phyloP scores from a whole-genome alignment of 78 protist species.

The Chrysochromulina tobinii region DNA sequence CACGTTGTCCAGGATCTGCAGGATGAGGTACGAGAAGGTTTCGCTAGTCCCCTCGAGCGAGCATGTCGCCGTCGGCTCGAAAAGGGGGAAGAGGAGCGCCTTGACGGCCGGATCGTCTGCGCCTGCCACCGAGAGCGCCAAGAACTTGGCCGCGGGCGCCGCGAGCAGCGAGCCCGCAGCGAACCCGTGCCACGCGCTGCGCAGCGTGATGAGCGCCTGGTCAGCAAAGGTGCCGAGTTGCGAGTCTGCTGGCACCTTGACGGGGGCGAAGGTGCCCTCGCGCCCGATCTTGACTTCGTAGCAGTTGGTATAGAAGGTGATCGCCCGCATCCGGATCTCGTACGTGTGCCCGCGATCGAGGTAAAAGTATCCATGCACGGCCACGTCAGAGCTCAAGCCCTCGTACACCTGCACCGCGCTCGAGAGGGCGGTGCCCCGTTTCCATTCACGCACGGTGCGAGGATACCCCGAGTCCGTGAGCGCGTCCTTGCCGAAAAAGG shows the following conservation, averaged over 20 bases:
- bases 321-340: conserved; percentile 8
- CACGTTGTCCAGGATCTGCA: background rate
- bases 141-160: background rate
- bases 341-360: background rate
- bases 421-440: conserved; percentile 34
- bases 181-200: background rate
- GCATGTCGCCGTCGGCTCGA: background rate
- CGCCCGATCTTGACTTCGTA: no score
- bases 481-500: background rate
- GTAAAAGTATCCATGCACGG: background rate
- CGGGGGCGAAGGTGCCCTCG: background rate
- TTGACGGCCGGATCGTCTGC: background rate
- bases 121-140: background rate
- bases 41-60: background rate
- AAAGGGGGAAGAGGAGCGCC: background rate
- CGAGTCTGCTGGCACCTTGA: background rate
- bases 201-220: background rate
- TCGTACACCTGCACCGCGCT: conserved; percentile 11
- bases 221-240: background rate
- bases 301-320: background rate
- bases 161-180: background rate
- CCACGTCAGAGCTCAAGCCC: background rate
- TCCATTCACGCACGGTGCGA: conserved; percentile 27
- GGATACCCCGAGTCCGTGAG: conserved; percentile 44
- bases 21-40: background rate